Evolutionary conservation across 495 filamentous ascomycete species (phyloP).

Genomic region (Opeltia flavorubescens): DNA sequence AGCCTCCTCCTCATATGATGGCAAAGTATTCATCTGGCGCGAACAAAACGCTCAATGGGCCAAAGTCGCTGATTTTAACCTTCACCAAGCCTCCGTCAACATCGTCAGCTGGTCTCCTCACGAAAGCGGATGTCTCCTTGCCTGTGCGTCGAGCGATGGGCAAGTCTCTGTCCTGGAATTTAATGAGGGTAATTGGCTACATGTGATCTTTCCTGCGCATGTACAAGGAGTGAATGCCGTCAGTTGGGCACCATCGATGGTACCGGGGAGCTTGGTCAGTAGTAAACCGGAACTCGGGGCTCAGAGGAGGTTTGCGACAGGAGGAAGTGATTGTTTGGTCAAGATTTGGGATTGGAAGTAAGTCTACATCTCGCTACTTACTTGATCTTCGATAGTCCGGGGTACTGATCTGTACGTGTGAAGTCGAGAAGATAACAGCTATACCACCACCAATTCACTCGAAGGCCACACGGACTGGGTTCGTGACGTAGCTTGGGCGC

Average conservation of each 20-base stretch:
- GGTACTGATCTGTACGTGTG: background rate
- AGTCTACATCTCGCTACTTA: constrained; percentile 6
- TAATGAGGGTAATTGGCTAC: constrained; percentile 76
- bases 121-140: constrained; percentile 85
- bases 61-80: constrained; percentile 75
- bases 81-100: constrained; percentile 91
- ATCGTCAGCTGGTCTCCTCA: constrained; percentile 95
- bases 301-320: constrained; percentile 73
- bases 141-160: constrained; percentile 86
- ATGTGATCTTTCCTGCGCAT: constrained; percentile 82
- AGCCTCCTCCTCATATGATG: constrained; percentile 85
- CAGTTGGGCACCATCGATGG: constrained; percentile 78
- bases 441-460: constrained; percentile 39
- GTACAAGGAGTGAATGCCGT: constrained; percentile 88
- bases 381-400: background rate
- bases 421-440: constrained; percentile 39
- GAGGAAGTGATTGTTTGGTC: constrained; percentile 81
- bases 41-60: constrained; percentile 64
- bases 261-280: constrained; percentile 66
- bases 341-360: constrained; percentile 74
- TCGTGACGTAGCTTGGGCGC: constrained; percentile 92
- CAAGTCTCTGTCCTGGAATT: constrained; percentile 89
- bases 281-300: constrained; percentile 45
- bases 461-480: constrained; percentile 93
- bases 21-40: constrained; percentile 96